Base-by-base conservation (phyloP, 1,284 basidiomycete species). In the Trametes pubescens region DNA sequence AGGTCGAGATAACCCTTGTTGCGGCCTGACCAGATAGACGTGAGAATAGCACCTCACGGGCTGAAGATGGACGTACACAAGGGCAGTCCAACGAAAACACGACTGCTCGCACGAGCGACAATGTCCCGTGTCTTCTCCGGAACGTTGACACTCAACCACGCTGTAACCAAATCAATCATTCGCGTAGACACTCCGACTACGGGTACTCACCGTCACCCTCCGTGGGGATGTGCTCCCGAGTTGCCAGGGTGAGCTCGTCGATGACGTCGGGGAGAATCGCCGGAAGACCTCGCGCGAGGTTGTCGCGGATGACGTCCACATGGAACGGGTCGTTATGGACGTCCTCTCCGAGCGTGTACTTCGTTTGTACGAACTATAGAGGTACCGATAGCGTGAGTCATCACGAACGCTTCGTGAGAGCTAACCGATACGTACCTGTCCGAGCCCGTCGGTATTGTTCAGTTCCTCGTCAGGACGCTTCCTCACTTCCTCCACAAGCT, bases 1-100 rank as follows among this genome's bases (percentile, higher is more conserved):
- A 81, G 69, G 18, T 75, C 70, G 0, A 78, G 67, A 59, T 76
- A 83, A 8, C 80, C 81, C 2, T 73, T 69, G 48, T 79, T 67
- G 13, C 77, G 74, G 64, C 77, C 77, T 79, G 51, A 6, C 43
- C 14, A 14, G 34, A 35, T 13, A 35, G 34, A 14, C 16, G 6
- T 38, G 14, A 38, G 37, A 38, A 38, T 34, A n/a, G 26, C 14
- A 10, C 16, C 56, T 18, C 14, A 47, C 26, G 8, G 24, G 35
- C 32, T 3, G 3, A 10, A 16, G 22, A 22, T 5, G 11, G 29
- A 66, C 72, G 14, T 46, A 76, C 75, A 76, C 0, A 65, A 21
- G n/a, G 74, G 71, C 4, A 69, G 46, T 2, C 74, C 75, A 22
- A 74, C 71, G 37, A 76, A 75, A 16, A 73, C 59, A 4, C 75